Percentiles rank a stretch among this genome's conserved stretches.
These are phyloP conservation scores for Leptographium galeiforme DNA, from an alignment of 2,329 filamentous ascomycete species.

Conservation along the genomic window DNA sequence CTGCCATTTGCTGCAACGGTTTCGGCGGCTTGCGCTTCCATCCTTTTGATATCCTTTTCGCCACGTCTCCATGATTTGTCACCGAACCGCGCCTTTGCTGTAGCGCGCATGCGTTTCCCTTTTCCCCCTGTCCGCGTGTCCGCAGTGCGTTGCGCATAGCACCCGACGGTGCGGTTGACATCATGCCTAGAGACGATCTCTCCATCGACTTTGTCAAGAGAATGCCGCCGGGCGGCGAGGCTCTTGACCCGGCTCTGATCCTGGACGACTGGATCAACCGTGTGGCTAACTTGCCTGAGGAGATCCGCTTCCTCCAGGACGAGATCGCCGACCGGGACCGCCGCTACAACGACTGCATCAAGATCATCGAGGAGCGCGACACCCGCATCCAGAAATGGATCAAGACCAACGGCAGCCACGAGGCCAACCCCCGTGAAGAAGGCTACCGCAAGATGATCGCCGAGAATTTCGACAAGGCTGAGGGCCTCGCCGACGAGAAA, in stretches of 20 bases:
- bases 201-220: slow-evolving; percentile 56
- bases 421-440: slow-evolving; percentile 64
- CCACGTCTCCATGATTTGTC: neutral
- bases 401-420: slow-evolving; percentile 60
- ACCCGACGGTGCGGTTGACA: slow-evolving; percentile 3
- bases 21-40: neutral
- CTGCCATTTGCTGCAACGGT: neutral
- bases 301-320: slow-evolving; percentile 71
- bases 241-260: slow-evolving; percentile 52
- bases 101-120: neutral
- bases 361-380: slow-evolving; percentile 59
- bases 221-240: slow-evolving; percentile 47
- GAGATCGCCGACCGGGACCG: slow-evolving; percentile 72
- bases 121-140: neutral
- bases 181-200: slow-evolving; percentile 61
- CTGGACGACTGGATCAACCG: slow-evolving; percentile 66
- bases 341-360: slow-evolving; percentile 53
- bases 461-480: slow-evolving; percentile 54
- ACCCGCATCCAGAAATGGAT: slow-evolving; percentile 69
- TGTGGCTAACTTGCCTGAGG: slow-evolving; percentile 67
- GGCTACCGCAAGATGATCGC: slow-evolving; percentile 50
- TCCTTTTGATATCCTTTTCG: neutral
- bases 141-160: neutral
- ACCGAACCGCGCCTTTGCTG: neutral
- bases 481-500: slow-evolving; percentile 64